Evolutionary conservation across 371 early-diverging fungal species (phyloP), one percentile per base, ranked within the genome.

Genomic region (Mucor indicus): DNA sequence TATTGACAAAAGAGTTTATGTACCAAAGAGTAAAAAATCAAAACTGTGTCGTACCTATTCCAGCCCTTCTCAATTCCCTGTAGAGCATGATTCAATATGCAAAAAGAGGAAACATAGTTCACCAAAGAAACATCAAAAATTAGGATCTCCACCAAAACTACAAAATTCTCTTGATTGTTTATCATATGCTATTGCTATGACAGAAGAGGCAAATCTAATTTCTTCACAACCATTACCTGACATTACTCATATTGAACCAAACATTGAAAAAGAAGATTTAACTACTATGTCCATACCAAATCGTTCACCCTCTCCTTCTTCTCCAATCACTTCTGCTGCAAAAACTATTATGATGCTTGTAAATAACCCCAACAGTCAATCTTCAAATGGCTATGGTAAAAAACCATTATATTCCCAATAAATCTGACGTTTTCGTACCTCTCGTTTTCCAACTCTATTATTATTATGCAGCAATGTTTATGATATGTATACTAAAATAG

Each of bases 301-400:
- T 15, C 25, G 2, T 17, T 23, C 1, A n/a, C 58, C 62, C 25
- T 59, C 63, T 6, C 63, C 66, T 1, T 44, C 53, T 2, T 70
- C 71, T 6, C 71, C 71, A 25, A 53, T 53, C 4, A 66, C 71
- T 38, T 60, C 67, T 33, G 71, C 71, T 37, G 71, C 71, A 11
- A 60, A 63, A 31, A 62, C 67, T 4, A 70, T 70, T 38, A 63
- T 70, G 64, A 66, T 63, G 67, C 63, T 66, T 63, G 60, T 53
- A 23, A 50, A 42, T 22, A 11, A n/a, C n/a, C n/a, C n/a, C n/a
- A n/a, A n/a, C n/a, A n/a, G n/a, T n/a, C n/a, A n/a, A n/a, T n/a
- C n/a, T n/a, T n/a, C n/a, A n/a, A n/a, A n/a, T n/a, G n/a, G n/a
- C n/a, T n/a, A n/a, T n/a, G n/a, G n/a, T n/a, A n/a, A n/a, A n/a